Percentiles rank a stretch among this genome's conserved stretches.
These are phyloP conservation scores for Angophora floribunda DNA, from an alignment of 345 rosid genomes.

Conservation along the genomic window DNA sequence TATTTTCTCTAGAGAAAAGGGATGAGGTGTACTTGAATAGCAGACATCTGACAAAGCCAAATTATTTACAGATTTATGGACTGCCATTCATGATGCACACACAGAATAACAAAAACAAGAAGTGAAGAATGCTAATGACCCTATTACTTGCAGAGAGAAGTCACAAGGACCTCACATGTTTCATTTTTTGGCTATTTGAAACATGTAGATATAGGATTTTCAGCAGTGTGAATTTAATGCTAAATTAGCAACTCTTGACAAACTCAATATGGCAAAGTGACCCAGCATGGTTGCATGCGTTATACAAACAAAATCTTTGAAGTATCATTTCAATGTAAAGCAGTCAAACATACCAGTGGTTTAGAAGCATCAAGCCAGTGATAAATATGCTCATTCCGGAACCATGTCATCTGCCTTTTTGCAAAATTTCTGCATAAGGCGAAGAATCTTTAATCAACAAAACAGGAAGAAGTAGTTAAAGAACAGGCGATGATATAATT, in stretches of 20 bases:
- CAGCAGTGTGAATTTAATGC: not conserved
- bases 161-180: not conserved
- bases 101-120: not conserved
- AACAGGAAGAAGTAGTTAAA: not conserved
- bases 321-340: not conserved
- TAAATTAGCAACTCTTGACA: not conserved
- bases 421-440: slow-evolving; percentile 70
- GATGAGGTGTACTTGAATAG: not conserved
- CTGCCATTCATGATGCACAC: not conserved
- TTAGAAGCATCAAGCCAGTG: slow-evolving; percentile 89
- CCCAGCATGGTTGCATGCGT: not conserved
- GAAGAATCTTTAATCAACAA: not conserved
- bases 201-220: not conserved
- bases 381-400: slow-evolving; percentile 70
- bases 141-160: not conserved
- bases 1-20: not conserved
- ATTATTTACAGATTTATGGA: not conserved
- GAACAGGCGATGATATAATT: not conserved
- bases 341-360: slow-evolving; percentile 45
- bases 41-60: not conserved
- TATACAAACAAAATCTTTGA: not conserved
- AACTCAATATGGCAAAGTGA: not conserved
- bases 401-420: slow-evolving; percentile 95
- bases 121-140: not conserved
- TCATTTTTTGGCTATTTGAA: not conserved